Evolutionary conservation across 2,329 filamentous ascomycete genomes (phyloP), one percentile per base, ranked within the genome.

Genomic region (Gliomastix tumulicola): DNA sequence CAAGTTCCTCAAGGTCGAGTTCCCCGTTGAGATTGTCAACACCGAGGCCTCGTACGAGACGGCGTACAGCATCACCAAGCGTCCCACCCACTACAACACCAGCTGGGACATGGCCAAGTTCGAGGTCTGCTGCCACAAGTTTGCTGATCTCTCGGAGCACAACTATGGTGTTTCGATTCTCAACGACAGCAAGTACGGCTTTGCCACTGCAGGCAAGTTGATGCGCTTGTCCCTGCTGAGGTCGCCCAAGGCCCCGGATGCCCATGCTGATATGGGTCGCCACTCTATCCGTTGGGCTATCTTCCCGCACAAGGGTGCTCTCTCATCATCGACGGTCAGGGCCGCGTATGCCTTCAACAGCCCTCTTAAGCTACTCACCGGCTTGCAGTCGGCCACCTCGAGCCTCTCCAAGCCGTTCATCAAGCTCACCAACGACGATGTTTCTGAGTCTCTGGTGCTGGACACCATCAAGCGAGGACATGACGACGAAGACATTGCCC

Each of bases 1-100:
- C 83, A 94, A 92, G 56, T 97, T 97, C 71, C 75, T 98, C 54
- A 98, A 98, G 69, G 90, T 97, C 35, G 92, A 98, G 58, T 98
- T 98, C 63, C 90, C 92, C 0, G 89, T 96, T 44, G 83, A 94
- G 51, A 74, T 97, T 44, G 77, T 80, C 48, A 96, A 90, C 61
- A 94, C 84, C 0, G 88, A 96, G 61, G 92, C 92, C 21, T 86
- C 81, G 11, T 98, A 98, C 58, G 92, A 98, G 61, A 94, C 88
- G 7, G 89, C 95, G 51, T 97, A 87, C 53, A 90, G 90, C 48
- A 79, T 96, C 48, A 82, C 92, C 44, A 79, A 79, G 47, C 78
- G 92, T 21, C 90, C 92, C 3, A 98, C 92, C 0, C 92, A 98
- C 64, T 97, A 96, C 74, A 98, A 98, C 65, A 98, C 92, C 4